Evolutionary conservation across 306 rosid genomes (phyloP).

Genomic region (Hippophae rhamnoides): DNA sequence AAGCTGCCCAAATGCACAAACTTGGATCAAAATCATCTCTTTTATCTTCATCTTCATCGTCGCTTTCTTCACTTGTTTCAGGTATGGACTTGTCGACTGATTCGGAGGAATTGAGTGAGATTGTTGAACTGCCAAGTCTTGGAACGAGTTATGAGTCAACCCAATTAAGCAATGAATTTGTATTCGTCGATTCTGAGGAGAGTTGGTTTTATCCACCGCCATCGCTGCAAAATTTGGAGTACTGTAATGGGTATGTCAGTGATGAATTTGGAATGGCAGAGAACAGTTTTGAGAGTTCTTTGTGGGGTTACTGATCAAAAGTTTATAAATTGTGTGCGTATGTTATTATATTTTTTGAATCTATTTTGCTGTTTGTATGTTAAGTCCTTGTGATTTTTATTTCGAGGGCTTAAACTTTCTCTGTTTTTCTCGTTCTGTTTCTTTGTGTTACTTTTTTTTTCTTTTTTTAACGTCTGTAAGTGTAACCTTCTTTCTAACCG

Average conservation of each 20-base stretch:
- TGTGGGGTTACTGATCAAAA: slow-evolving; percentile 28
- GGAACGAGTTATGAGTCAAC: slow-evolving; percentile 30
- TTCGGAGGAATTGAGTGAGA: slow-evolving; percentile 61
- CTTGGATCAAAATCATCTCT: slow-evolving; percentile 15
- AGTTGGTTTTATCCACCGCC: slow-evolving; percentile 63
- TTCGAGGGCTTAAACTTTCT: background rate
- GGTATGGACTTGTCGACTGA: slow-evolving; percentile 25
- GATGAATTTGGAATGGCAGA: slow-evolving; percentile 21
- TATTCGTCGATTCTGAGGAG: slow-evolving; percentile 44
- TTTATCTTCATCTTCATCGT: slow-evolving; percentile 12
- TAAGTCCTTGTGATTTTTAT: background rate
- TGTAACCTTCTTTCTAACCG: background rate
- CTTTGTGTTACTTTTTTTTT: background rate
- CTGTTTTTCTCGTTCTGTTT: background rate
- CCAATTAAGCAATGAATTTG: slow-evolving; percentile 42
- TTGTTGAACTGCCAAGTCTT: slow-evolving; percentile 57
- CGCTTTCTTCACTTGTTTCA: slow-evolving; percentile 24
- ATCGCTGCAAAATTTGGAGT: slow-evolving; percentile 39
- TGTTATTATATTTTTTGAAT: background rate
- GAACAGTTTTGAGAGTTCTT: slow-evolving; percentile 25
- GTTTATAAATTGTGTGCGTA: slow-evolving; percentile 18
- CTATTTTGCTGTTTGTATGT: background rate
- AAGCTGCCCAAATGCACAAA: slow-evolving; percentile 75
- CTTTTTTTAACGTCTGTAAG: too few relatives aligned
- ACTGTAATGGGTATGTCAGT: slow-evolving; percentile 11